phyloP scores from a whole-genome alignment of 192 early-diverging fungal genomes.

The Umbelopsis vinacea region DNA sequence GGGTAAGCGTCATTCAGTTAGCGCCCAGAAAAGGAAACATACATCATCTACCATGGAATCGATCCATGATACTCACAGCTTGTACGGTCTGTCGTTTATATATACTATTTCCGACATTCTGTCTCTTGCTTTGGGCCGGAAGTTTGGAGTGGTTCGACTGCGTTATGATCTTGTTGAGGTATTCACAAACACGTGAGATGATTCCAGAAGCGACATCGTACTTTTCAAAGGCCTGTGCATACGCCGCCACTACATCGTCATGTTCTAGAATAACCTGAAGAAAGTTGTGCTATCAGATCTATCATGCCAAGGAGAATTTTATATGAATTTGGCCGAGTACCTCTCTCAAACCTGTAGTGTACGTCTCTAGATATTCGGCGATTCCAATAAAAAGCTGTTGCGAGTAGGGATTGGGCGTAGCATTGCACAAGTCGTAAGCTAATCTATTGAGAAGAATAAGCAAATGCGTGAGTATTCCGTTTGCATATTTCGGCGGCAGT shows the following conservation, averaged over 20 bases:
- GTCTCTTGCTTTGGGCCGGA: slow-evolving; percentile 43
- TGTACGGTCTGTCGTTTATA: slow-evolving; percentile 69
- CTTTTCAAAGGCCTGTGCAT: slow-evolving; percentile 67
- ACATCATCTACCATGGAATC: too few species aligned
- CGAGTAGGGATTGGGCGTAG: slow-evolving; percentile 70
- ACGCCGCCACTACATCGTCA: slow-evolving; percentile 71
- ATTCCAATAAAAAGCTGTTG: slow-evolving; percentile 69
- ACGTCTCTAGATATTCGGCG: slow-evolving; percentile 65
- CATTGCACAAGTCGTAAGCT: slow-evolving; percentile 83
- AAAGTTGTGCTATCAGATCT: not conserved
- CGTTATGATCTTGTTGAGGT: slow-evolving; percentile 67
- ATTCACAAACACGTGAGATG: slow-evolving; percentile 67
- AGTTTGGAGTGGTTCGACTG: slow-evolving; percentile 31
- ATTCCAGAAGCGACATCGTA: slow-evolving; percentile 65
- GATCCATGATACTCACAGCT: slow-evolving; percentile 55
- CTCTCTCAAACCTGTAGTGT: slow-evolving; percentile 54
- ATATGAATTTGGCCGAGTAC: slow-evolving; percentile 31
- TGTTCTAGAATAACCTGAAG: slow-evolving; percentile 60
- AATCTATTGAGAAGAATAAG: slow-evolving; percentile 41
- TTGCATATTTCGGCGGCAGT: not conserved
- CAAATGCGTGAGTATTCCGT: not conserved
- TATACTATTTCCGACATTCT: slow-evolving; percentile 47
- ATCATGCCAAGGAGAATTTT: not conserved
- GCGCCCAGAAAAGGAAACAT: not conserved
- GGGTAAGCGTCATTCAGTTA: not conserved